These are phyloP conservation scores for Penicillium palitans DNA, from an alignment of 2,329 filamentous ascomycete species.

Conservation along the genomic window DNA sequence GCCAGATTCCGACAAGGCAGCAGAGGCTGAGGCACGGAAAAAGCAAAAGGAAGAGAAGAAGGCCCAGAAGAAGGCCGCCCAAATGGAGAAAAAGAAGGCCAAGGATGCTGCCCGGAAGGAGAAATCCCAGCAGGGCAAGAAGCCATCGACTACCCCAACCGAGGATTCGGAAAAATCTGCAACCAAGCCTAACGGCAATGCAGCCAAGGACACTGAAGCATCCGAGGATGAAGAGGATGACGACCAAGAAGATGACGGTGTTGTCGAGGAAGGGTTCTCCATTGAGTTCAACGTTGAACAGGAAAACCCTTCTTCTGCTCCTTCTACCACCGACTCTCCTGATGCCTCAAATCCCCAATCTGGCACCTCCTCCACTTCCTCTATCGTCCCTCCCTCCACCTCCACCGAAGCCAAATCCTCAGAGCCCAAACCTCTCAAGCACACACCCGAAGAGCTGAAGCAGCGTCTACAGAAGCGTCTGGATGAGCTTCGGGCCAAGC, in stretches of 20 bases:
- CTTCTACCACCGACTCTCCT: slow-evolving; percentile 59
- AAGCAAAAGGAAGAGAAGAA: slow-evolving; percentile 44
- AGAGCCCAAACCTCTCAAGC: slow-evolving; percentile 62
- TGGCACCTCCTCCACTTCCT: slow-evolving; percentile 68
- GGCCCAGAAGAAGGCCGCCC: slow-evolving; percentile 49
- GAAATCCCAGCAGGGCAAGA: slow-evolving; percentile 31
- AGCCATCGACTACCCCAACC: slow-evolving; percentile 19
- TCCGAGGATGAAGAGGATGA: slow-evolving; percentile 28
- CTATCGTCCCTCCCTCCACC: slow-evolving; percentile 53
- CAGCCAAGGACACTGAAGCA: slow-evolving; percentile 22
- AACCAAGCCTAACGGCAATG: slow-evolving; percentile 19
- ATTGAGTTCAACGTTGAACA: slow-evolving; percentile 46
- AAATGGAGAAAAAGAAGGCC: slow-evolving; percentile 53
- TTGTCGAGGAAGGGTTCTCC: slow-evolving; percentile 51
- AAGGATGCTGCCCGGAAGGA: slow-evolving; percentile 41
- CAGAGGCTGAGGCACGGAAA: slow-evolving; percentile 38
- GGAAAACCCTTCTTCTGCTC: slow-evolving; percentile 43
- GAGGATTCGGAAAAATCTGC: slow-evolving; percentile 25
- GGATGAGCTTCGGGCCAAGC: slow-evolving; percentile 76
- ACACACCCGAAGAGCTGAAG: slow-evolving; percentile 72
- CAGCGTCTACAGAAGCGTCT: slow-evolving; percentile 79
- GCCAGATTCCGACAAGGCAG: slow-evolving; percentile 25
- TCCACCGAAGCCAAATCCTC: slow-evolving; percentile 30
- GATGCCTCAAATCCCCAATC: slow-evolving; percentile 56
- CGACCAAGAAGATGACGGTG: slow-evolving; percentile 40